Evolutionary conservation across 768 basidiomycete genomes (phyloP).

Genomic region (Amanita rubescens): DNA sequence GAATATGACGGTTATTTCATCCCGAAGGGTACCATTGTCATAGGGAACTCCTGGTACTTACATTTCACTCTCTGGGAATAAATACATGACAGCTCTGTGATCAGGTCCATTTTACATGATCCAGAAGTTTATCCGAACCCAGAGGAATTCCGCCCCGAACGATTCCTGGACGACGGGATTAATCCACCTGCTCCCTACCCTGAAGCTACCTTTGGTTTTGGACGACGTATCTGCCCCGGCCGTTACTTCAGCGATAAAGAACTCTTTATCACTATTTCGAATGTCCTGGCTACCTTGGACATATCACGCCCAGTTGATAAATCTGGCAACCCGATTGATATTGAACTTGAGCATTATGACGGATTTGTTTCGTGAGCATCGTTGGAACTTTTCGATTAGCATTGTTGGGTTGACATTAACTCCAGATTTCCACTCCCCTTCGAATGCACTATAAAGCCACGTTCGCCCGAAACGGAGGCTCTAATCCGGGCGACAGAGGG

Average conservation of each 20-base stretch:
- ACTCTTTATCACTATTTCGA: background rate
- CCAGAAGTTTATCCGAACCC: slow-evolving; percentile 17
- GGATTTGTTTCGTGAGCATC: no score
- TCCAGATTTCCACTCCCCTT: slow-evolving; percentile 11
- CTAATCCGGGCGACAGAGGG: slow-evolving; percentile 11
- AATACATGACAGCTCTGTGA: no score
- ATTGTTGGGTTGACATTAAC: no score
- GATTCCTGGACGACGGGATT: slow-evolving; percentile 15
- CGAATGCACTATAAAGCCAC: slow-evolving; percentile 21
- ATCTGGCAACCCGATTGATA: no score
- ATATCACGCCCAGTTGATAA: no score
- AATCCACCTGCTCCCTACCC: background rate
- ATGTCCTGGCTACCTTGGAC: background rate
- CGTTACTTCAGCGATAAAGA: background rate
- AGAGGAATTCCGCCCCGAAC: slow-evolving; percentile 21
- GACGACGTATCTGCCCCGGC: slow-evolving; percentile 12
- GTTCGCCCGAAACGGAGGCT: slow-evolving; percentile 14
- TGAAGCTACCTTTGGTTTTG: slow-evolving; percentile 15
- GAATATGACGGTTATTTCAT: slow-evolving; percentile 9
- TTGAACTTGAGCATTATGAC: no score
- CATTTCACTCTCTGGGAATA: slow-evolving; percentile 1
- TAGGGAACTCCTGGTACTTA: background rate
- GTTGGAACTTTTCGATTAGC: no score
- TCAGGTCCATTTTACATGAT: slow-evolving; percentile 20
- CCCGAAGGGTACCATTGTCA: slow-evolving; percentile 12